These are phyloP conservation scores for Pythium guiyangense DNA, from an alignment of 352 stramenopile species.

Conservation along the genomic window DNA sequence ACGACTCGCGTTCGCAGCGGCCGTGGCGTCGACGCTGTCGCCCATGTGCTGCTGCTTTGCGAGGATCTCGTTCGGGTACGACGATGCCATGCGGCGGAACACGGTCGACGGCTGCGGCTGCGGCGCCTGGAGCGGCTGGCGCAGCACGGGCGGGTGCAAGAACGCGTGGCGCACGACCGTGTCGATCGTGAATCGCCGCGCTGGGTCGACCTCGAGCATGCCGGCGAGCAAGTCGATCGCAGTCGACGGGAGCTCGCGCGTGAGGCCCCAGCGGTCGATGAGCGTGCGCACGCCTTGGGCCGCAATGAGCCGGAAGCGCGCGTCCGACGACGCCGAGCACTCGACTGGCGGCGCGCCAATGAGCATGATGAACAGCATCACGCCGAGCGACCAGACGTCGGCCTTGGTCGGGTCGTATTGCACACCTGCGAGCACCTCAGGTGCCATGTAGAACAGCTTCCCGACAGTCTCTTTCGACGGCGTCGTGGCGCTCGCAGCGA, in stretches of 20 bases:
- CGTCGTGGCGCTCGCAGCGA: conserved; percentile 46
- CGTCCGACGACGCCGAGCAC: conserved; percentile 44
- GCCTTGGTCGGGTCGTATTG: conserved; percentile 70
- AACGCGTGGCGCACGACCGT: conserved; percentile 63
- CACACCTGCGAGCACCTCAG: conserved; percentile 60
- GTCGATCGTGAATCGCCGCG: conserved; percentile 51
- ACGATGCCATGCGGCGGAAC: conserved; percentile 23
- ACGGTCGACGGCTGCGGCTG: not conserved
- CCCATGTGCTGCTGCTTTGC: conserved; percentile 17
- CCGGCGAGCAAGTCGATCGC: conserved; percentile 58
- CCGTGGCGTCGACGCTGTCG: conserved; percentile 1
- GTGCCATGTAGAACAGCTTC: conserved; percentile 87
- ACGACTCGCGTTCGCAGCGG: not conserved
- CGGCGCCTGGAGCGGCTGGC: conserved; percentile 1
- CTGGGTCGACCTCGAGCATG: conserved; percentile 61
- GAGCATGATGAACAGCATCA: conserved; percentile 86
- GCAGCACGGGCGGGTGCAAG: conserved; percentile 16
- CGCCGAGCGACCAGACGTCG: conserved; percentile 82
- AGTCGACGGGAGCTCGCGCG: conserved; percentile 36
- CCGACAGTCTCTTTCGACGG: conserved; percentile 54
- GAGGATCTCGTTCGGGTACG: conserved; percentile 18
- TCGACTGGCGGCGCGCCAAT: conserved; percentile 62
- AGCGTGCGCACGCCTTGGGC: conserved; percentile 55
- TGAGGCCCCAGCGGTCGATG: conserved; percentile 66
- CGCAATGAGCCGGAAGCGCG: conserved; percentile 60